Evolutionary conservation across 306 rosid genomes (phyloP), one percentile per base, ranked within the genome.

Genomic region (Malus sieversii): DNA sequence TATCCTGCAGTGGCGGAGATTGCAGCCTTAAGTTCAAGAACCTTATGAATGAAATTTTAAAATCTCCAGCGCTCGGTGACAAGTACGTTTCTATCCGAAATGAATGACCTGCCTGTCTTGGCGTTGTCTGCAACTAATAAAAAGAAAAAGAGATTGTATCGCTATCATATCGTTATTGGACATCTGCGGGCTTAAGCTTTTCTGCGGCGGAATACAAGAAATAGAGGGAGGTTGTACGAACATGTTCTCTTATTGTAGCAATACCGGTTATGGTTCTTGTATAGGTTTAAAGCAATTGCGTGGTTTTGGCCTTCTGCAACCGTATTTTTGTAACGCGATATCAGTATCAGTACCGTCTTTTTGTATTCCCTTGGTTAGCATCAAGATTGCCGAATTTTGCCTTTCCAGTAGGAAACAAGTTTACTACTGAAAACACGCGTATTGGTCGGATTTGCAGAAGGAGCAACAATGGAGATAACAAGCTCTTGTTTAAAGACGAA

Each of bases 21-120:
- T 92, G 97, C 89, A 88, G 92, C 82, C 88, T 82, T 53, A 96
- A 89, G 86, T 96, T 96, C 87, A 96, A 92, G 93, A 90, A 80
- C 79, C 99, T 96, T 30, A 89, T 88, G 92, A 88, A 79, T 78
- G 99, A 96, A 86, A 92, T 96, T 84, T 78, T 90, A 10, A 92
- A 89, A 78, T 86, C 96, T 30, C 93, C 87, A 55, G 68, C 96
- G 45, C 93, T 92, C 6, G 83, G 86, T 81, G 97, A 92, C 38
- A 96, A 89, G 82, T 96, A 89, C 78, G 82, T 85, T 81, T 90
- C 98, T 61, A 96, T 90, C 87, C 90, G 93, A 77, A 92, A 96
- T 30, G 99, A 96, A 85, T 96, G 85, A 96, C 74, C 23, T n/a
- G 70, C 19, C 33, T 22, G 8, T 46, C 16, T 57, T 51, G 46